Base-by-base conservation (phyloP, 2,329 filamentous ascomycete species). In the Acarospora socialis region DNA sequence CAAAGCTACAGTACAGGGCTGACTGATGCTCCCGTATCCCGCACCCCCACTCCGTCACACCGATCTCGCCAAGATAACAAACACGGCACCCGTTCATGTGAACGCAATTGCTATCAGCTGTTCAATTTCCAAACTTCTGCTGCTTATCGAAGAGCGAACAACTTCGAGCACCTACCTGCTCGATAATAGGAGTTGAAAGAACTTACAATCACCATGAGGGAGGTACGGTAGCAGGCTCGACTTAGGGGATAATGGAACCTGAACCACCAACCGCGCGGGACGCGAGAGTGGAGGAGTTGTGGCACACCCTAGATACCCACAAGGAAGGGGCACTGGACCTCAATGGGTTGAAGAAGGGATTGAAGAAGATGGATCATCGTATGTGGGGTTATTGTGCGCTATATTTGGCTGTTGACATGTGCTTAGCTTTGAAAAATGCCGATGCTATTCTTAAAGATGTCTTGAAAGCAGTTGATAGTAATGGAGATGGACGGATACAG, bases 291-390 rank as follows among this genome's bases (percentile, higher is more conserved):
- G 77, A 83, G 59, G 68, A 75, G 54, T 71, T 95, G 49, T 95
- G 87, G 86, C 65, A 63, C 51, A 76, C 72, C 48, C 70, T 98
- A 44, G 84, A 92, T 55, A 77, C 77, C 43, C 70, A 74, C 43
- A 67, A 68, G 37, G 75, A 77, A 46, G 82, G 82, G 37, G 76
- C 82, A 53, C 66, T 98, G 46, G 86, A 95, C 57, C 64, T 92
- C 43, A 75, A 78, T 53, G 84, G 75, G 19, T 62, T 98, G 45
- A 79, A 86, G 59, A 81, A 75, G 59, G 90, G 87, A 3, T 60
- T 98, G 50, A 74, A 67, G 53, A 81, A 76, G 56, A 83, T 95
- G 49, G 86, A 95, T 55, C 90, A 98, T 55, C 90, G 84, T 92
- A 60, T 60, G 76, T 53, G 9, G 10, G 16, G 13, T 28, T 17